These are phyloP conservation scores for Metschnikowia gruessii DNA, from an alignment of 805 yeast genomes.

Conservation along the genomic window DNA sequence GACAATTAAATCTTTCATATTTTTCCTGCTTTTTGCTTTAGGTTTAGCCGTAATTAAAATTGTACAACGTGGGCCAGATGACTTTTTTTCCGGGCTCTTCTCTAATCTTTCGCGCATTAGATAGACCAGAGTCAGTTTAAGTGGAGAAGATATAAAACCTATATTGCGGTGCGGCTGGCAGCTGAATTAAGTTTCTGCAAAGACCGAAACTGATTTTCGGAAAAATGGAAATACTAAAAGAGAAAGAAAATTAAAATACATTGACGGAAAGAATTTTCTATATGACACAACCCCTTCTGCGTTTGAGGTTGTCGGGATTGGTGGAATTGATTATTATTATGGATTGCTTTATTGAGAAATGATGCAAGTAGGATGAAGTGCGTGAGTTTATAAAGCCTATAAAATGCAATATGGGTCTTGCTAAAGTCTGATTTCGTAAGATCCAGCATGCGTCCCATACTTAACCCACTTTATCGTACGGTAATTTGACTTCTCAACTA, in stretches of 20 bases:
- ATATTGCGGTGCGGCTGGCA: background rate
- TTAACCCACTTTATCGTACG: conserved; percentile 85
- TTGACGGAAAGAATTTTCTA: no score
- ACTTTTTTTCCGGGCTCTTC: conserved; percentile 1
- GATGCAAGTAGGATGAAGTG: no score
- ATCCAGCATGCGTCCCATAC: conserved; percentile 71
- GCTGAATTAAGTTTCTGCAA: background rate
- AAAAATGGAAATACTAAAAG: no score
- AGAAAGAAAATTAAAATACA: no score
- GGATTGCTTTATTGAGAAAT: no score
- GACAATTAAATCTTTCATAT: conserved; percentile 80
- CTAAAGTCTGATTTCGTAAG: conserved; percentile 66
- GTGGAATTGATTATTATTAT: no score
- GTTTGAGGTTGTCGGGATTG: no score
- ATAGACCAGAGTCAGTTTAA: background rate
- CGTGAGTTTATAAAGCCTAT: no score
- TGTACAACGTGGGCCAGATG: background rate
- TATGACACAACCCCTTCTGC: no score
- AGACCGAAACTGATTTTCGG: background rate
- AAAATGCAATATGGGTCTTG: no score
- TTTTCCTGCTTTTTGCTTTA: background rate
- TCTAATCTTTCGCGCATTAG: conserved; percentile 4
- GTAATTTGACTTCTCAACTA: conserved; percentile 58
- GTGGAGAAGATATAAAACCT: background rate
- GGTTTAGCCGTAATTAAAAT: background rate